Evolutionary conservation across 345 rosid species (phyloP).

Genomic region (Ceriops decandra): DNA sequence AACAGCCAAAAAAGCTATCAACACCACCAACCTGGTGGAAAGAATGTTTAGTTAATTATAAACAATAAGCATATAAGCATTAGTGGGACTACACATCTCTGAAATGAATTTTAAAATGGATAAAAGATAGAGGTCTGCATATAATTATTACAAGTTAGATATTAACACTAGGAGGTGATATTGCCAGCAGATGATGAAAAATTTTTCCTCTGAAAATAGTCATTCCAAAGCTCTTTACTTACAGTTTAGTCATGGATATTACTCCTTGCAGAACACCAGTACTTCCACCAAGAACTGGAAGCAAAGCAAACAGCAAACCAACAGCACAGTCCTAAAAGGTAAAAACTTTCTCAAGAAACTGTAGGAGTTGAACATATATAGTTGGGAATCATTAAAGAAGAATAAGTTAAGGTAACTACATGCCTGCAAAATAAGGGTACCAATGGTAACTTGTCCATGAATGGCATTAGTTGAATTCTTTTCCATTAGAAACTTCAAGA

Average conservation of each 20-base stretch:
- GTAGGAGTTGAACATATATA: constrained; percentile 8
- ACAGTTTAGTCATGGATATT: constrained; percentile 82
- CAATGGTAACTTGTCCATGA: constrained; percentile 87
- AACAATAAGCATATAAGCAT: not conserved
- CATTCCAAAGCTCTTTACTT: constrained; percentile 22
- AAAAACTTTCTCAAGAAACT: constrained; percentile 9
- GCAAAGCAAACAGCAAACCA: constrained; percentile 90
- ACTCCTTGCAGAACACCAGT: constrained; percentile 87
- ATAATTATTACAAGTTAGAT: not conserved
- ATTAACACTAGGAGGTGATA: not conserved
- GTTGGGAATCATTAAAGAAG: not conserved
- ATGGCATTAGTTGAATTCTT: constrained; percentile 69
- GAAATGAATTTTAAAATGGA: not conserved
- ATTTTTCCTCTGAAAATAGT: not conserved
- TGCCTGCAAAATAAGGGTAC: constrained; percentile 91
- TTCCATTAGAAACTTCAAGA: constrained; percentile 85
- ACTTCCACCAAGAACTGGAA: constrained; percentile 89
- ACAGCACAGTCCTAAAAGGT: constrained; percentile 77
- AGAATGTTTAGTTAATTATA: not conserved
- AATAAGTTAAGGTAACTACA: not conserved
- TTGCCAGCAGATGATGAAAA: not conserved
- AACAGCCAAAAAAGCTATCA: constrained; percentile 68
- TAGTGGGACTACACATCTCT: not conserved
- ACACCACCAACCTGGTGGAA: constrained; percentile 53
- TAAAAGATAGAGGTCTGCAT: not conserved